phyloP scores from a whole-genome alignment of 2,329 filamentous ascomycete genomes.

The Juglanconis sp. region DNA sequence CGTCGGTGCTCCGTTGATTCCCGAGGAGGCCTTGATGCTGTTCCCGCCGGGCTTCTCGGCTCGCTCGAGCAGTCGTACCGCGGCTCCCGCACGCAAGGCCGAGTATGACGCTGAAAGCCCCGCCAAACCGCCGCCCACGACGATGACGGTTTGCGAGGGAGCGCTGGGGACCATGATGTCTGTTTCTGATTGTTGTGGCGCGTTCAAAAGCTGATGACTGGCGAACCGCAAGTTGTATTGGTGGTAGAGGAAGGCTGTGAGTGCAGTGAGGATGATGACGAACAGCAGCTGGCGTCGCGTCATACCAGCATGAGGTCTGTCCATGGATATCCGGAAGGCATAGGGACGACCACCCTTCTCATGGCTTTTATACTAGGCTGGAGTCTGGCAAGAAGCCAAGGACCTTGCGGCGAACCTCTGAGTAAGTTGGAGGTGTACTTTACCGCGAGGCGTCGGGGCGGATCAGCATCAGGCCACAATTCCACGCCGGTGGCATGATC shows the following conservation, averaged over 20 bases:
- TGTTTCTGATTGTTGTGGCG: neutral
- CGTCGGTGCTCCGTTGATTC: slow-evolving; percentile 62
- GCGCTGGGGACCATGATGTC: slow-evolving; percentile 14
- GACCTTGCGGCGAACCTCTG: neutral
- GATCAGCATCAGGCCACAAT: slow-evolving; percentile 11
- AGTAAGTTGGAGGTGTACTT: neutral
- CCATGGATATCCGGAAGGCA: neutral
- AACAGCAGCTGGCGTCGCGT: slow-evolving; percentile 22
- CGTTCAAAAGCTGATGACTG: neutral
- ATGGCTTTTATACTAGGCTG: neutral
- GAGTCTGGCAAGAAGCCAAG: neutral
- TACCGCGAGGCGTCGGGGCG: neutral
- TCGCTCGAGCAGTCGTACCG: slow-evolving; percentile 58
- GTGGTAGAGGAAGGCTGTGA: slow-evolving; percentile 12
- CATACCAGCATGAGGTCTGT: slow-evolving; percentile 17
- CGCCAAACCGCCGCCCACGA: slow-evolving; percentile 64
- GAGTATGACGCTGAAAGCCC: slow-evolving; percentile 58
- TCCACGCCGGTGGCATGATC: slow-evolving; percentile 10
- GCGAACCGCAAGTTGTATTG: neutral
- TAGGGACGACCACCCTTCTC: neutral
- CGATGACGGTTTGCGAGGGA: slow-evolving; percentile 42
- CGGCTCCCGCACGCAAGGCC: slow-evolving; percentile 48
- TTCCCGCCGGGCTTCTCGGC: slow-evolving; percentile 60
- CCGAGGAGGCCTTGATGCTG: slow-evolving; percentile 64
- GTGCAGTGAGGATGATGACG: slow-evolving; percentile 6